A percentile compares a stretch with the other conserved stretches of the same genome.
Evolutionary conservation across 768 basidiomycete species (phyloP).

Genomic region (Phallus indusiatus): DNA sequence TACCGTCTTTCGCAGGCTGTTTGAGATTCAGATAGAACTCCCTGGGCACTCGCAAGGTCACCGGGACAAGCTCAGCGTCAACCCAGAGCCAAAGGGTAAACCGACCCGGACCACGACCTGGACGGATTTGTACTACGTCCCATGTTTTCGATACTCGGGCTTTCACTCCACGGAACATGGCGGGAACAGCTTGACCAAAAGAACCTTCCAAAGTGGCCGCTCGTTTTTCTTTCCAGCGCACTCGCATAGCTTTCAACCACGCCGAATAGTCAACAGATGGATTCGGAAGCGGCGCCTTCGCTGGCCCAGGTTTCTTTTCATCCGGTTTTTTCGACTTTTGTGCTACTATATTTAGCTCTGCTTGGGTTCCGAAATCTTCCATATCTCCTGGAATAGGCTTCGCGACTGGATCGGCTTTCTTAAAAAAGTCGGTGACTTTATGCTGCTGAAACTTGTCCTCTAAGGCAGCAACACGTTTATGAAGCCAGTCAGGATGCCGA

Average conservation of each 20-base stretch:
- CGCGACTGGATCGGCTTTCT: constrained; percentile 26
- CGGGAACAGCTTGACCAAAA: constrained; percentile 40
- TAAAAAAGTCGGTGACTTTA: constrained; percentile 94
- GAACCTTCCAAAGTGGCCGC: constrained; percentile 35
- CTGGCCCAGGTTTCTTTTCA: constrained; percentile 31
- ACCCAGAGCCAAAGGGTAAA: constrained; percentile 85
- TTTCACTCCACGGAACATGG: constrained; percentile 62
- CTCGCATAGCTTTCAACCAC: constrained; percentile 71
- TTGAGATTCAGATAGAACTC: constrained; percentile 93
- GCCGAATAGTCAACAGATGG: constrained; percentile 55
- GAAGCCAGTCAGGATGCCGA: constrained; percentile 95
- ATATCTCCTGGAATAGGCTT: constrained; percentile 38
- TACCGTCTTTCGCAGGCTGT: constrained; percentile 47
- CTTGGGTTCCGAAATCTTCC: constrained; percentile 41
- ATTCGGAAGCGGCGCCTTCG: constrained; percentile 45
- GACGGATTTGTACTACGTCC: constrained; percentile 89
- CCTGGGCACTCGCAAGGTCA: constrained; percentile 78
- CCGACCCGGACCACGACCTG: constrained; percentile 66
- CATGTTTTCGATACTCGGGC: constrained; percentile 46
- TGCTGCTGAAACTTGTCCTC: constrained; percentile 98
- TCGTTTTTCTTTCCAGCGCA: constrained; percentile 61
- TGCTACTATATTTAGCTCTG: constrained; percentile 27
- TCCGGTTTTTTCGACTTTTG: constrained; percentile 45
- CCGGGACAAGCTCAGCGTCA: constrained; percentile 65
- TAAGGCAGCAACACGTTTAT: constrained; percentile 77